Evolutionary conservation across 768 basidiomycete species (phyloP).

Genomic region (Naematelia encephala): DNA sequence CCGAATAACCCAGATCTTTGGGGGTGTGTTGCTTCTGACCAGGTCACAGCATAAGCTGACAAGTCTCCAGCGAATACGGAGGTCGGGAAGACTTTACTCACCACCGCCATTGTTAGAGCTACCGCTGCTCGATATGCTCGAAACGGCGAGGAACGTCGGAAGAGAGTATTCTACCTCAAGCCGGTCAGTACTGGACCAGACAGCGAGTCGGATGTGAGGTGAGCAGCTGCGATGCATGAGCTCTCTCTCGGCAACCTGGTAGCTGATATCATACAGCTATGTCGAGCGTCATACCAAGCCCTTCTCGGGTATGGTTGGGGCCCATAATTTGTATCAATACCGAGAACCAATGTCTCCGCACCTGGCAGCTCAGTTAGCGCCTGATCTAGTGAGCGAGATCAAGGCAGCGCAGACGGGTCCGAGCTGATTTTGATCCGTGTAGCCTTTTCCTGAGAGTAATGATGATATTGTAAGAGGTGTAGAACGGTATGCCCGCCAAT

Average conservation of each 20-base stretch:
- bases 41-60: neutral
- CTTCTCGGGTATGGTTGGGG: conserved; percentile 52
- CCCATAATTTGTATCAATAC: conserved; percentile 76
- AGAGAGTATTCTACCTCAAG: conserved; percentile 58
- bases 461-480: conserved; percentile 65
- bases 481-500: conserved; percentile 60
- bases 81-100: conserved; percentile 90
- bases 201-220: conserved; percentile 82
- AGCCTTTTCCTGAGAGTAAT: conserved; percentile 61
- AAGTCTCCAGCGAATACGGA: conserved; percentile 72
- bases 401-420: neutral
- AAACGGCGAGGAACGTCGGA: conserved; percentile 4
- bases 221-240: conserved; percentile 10
- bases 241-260: neutral
- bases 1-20: conserved; percentile 84
- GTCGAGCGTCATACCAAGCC: conserved; percentile 55
- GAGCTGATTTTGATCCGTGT: conserved; percentile 5
- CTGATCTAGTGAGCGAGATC: conserved; percentile 39
- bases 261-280: conserved; percentile 60
- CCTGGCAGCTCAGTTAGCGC: conserved; percentile 62
- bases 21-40: conserved; percentile 48
- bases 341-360: conserved; percentile 91
- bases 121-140: conserved; percentile 56
- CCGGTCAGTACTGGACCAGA: conserved; percentile 85
- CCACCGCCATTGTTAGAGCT: conserved; percentile 75